These are phyloP conservation scores for Rhodofomes roseus DNA, from an alignment of 1,284 basidiomycete genomes.

Conservation along the genomic window DNA sequence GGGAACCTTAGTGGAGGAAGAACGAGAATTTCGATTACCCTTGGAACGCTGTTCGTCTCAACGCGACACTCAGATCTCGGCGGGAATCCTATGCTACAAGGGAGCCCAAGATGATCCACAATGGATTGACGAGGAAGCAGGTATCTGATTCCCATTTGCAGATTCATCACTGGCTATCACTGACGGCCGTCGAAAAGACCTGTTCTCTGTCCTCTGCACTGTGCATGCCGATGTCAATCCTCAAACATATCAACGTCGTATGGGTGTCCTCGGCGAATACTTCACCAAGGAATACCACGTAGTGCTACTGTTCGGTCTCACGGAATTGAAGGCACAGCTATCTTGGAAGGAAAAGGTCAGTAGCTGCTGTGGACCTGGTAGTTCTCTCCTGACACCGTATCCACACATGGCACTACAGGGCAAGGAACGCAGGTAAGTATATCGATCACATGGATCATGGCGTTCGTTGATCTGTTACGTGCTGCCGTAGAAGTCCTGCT, in stretches of 20 bases:
- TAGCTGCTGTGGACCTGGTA: not conserved
- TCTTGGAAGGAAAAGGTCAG: constrained; percentile 40
- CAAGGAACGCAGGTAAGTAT: not conserved
- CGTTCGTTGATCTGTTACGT: not conserved
- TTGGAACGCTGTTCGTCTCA: constrained; percentile 32
- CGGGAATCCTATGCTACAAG: constrained; percentile 38
- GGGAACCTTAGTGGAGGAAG: constrained; percentile 31
- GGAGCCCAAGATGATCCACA: constrained; percentile 32
- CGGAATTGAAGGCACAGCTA: constrained; percentile 41
- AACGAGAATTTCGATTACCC: constrained; percentile 37
- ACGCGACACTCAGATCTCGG: constrained; percentile 23
- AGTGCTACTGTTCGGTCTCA: constrained; percentile 46
- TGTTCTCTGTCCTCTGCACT: constrained; percentile 41
- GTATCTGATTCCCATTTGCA: constrained; percentile 28
- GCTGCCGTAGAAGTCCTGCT: not conserved
- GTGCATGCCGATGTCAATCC: constrained; percentile 37
- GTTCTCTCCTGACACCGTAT: not conserved
- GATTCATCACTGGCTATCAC: too few relatives aligned
- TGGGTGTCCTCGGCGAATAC: constrained; percentile 23
- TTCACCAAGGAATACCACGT: constrained; percentile 42
- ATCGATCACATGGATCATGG: not conserved
- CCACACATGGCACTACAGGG: too few relatives aligned
- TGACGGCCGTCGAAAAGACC: constrained; percentile 28
- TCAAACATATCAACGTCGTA: constrained; percentile 19
- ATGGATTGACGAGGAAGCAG: constrained; percentile 44